Evolutionary conservation across 306 rosid genomes (phyloP).

Genomic region (Prunus dulcis): DNA sequence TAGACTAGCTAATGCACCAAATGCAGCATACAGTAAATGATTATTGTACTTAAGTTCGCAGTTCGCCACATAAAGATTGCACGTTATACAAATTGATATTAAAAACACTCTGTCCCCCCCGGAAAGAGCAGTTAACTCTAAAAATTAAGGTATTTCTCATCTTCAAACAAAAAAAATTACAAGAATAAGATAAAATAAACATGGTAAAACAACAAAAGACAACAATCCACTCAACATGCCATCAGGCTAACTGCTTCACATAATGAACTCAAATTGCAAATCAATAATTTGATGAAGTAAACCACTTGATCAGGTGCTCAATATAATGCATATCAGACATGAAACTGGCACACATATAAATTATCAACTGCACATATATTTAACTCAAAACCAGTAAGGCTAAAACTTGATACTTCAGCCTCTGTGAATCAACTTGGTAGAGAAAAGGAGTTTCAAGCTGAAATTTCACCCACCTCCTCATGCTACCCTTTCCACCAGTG

Average conservation of each 20-base stretch:
- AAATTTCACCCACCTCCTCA: constrained; percentile 59
- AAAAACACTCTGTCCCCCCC: background rate
- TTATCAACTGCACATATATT: background rate
- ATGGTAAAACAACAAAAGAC: background rate
- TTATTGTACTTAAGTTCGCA: no score
- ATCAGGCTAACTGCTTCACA: background rate
- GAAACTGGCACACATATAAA: no score
- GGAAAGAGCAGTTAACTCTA: background rate
- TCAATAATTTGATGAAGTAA: no score
- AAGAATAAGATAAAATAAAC: background rate
- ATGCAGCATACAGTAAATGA: no score
- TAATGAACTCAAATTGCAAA: background rate
- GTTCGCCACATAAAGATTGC: background rate
- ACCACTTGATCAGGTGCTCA: background rate
- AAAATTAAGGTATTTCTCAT: no score
- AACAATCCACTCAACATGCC: background rate
- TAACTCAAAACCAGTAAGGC: background rate
- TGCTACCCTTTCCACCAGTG: constrained; percentile 94
- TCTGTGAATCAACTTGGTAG: background rate
- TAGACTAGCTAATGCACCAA: no score
- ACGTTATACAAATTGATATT: background rate
- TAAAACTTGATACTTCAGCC: no score
- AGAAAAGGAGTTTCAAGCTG: background rate
- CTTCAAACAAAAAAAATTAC: no score
- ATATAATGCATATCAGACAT: background rate